These are phyloP conservation scores for Saururus chinensis DNA, from an alignment of 164 flowering plant species.

Conservation along the genomic window DNA sequence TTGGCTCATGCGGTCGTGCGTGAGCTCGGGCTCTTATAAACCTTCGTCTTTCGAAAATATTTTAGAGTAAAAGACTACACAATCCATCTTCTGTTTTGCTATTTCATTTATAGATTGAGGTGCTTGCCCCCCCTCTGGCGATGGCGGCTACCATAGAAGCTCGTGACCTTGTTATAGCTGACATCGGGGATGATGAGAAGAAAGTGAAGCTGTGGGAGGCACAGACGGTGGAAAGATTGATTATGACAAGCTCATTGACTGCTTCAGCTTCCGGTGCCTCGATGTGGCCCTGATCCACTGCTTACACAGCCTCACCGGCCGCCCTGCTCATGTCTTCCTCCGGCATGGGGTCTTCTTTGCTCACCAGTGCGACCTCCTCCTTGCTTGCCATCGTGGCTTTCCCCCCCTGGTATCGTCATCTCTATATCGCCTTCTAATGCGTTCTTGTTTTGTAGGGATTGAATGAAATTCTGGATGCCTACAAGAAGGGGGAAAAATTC, in stretches of 20 bases:
- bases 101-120: too few relatives aligned
- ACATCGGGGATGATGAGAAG: slow-evolving; percentile 38
- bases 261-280: slow-evolving; percentile 79
- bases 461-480: slow-evolving; percentile 60
- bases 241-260: slow-evolving; percentile 89
- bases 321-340: slow-evolving; percentile 83
- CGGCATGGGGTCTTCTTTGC: slow-evolving; percentile 97
- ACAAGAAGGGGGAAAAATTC: slow-evolving; percentile 78
- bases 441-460: slow-evolving; percentile 35
- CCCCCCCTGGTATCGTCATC: too few relatives aligned
- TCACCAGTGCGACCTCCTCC: slow-evolving; percentile 34
- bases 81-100: too few relatives aligned
- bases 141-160: too few relatives aligned
- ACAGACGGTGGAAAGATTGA: slow-evolving; percentile 70
- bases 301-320: slow-evolving; percentile 65
- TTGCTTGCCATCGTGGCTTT: not conserved
- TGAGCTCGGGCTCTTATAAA: too few relatives aligned
- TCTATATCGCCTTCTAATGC: not conserved
- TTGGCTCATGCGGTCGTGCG: too few relatives aligned
- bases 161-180: too few relatives aligned
- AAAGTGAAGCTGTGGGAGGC: slow-evolving; percentile 90
- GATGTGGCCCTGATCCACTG: slow-evolving; percentile 51
- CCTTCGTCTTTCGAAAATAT: too few relatives aligned
- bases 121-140: too few relatives aligned
- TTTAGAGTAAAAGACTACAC: too few relatives aligned